Evolutionary conservation across 2,329 filamentous ascomycete species (phyloP), one percentile per base, ranked within the genome.

Genomic region (Cladophialophora immunda): DNA sequence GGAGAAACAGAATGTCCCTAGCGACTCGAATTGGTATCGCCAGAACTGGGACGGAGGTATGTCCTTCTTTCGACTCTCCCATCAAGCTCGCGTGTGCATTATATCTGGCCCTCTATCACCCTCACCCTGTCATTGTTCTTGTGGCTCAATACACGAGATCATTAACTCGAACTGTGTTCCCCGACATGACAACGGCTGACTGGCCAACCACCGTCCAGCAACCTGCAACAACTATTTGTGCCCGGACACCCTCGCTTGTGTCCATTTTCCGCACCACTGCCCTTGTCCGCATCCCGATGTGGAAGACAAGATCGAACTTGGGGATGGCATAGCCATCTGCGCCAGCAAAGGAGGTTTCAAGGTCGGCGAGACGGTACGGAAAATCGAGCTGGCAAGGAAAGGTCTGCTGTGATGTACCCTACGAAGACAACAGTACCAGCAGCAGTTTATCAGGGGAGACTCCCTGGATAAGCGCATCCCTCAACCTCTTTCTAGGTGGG

Each of bases 201-300:
- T 60, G 29, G n/a, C 55, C 7, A 17, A 79, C 59, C 75, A 76
- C 32, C n/a, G n/a, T n/a, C 74, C 75, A 92, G 92, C 93, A n/a
- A 85, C 89, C 74, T 99, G 95, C 84, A 88, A 92, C 75, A 94
- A 94, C 73, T 99, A 97, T 78, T 89, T 99, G 63, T 99, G 95
- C 77, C 94, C 95, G 1, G 92, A 93, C 71, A 98, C 95, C 0
- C 87, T 99, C 67, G 92, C 94, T 38, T 99, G 95, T 82, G 95
- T 99, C 6, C 90, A 96, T 78, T 95, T 97, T 81, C 94, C 95
- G 1, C 94, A 98, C 78, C 95, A 99, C 81, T 99, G 95, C 80
- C 95, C 95, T 30, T 99, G 95, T 81, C 85, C 93, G 1, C 97
- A 91, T 82, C 89, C 91, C 1, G 80, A 83, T 8, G 83, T 91